A percentile compares a stretch with the other conserved stretches of the same genome.
phyloP scores from a whole-genome alignment of 345 rosid genomes.

The Eutrema japonicum region DNA sequence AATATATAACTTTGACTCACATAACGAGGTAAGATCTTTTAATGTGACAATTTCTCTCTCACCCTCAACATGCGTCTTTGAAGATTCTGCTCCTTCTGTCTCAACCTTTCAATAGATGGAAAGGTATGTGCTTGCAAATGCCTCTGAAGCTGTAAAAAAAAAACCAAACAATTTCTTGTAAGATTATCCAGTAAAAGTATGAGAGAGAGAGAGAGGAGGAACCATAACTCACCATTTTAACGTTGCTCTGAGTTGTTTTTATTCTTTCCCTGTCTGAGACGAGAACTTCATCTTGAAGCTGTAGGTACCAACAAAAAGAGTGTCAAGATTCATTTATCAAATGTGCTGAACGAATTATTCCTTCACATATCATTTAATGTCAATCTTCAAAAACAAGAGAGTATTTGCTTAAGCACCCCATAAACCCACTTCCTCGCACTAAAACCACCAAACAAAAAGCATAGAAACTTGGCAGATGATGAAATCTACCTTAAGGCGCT shows the following conservation, averaged over 20 bases:
- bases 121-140: conserved; percentile 96
- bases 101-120: conserved; percentile 87
- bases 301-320: conserved; percentile 39
- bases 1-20: conserved; percentile 21
- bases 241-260: conserved; percentile 83
- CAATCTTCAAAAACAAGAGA: not conserved
- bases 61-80: conserved; percentile 96
- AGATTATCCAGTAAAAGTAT: not conserved
- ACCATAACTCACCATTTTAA: conserved; percentile 65
- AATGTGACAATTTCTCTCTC: conserved; percentile 24
- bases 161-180: conserved; percentile 1
- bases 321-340: conserved; percentile 11
- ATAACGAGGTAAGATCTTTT: conserved; percentile 10
- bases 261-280: conserved; percentile 93
- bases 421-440: not conserved
- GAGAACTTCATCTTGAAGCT: conserved; percentile 78
- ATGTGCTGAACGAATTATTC: conserved; percentile 1
- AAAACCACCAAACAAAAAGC: conserved; percentile 29
- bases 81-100: conserved; percentile 92
- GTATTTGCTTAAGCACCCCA: not conserved
- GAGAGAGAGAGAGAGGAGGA: not conserved
- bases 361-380: conserved; percentile 1
- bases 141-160: conserved; percentile 79
- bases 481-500: conserved; percentile 72
- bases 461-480: not conserved